These are phyloP conservation scores for Pouteria glomerata DNA, from an alignment of 148 eudicot species.

Conservation along the genomic window DNA sequence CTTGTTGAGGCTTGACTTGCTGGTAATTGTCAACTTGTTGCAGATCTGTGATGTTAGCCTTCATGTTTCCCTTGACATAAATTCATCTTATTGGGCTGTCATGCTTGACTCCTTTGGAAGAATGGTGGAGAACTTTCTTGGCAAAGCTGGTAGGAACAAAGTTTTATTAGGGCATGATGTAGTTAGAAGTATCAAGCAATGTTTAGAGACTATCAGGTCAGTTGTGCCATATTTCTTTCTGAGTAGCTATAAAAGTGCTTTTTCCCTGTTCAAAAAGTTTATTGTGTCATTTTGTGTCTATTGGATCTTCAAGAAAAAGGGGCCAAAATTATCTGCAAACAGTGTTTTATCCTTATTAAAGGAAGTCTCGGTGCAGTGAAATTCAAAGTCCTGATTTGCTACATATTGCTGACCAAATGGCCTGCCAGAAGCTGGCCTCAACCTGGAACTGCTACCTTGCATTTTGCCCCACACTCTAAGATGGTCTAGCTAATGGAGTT, in stretches of 20 bases:
- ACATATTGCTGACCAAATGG: slow-evolving; percentile 3
- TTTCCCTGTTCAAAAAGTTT: neutral
- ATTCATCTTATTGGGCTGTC: slow-evolving; percentile 55
- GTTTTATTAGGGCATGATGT: slow-evolving; percentile 29
- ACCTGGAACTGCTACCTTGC: neutral
- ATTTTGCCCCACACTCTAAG: neutral
- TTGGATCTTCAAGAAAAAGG: neutral
- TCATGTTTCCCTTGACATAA: slow-evolving; percentile 46
- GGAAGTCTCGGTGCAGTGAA: neutral
- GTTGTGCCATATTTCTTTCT: slow-evolving; percentile 2
- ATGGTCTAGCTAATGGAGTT: neutral
- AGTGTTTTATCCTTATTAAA: neutral
- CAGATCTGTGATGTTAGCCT: slow-evolving; percentile 50
- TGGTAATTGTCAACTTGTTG: slow-evolving; percentile 17
- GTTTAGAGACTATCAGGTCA: slow-evolving; percentile 67
- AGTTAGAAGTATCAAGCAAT: slow-evolving; percentile 50
- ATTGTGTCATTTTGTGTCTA: neutral
- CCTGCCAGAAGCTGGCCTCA: neutral
- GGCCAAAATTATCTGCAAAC: neutral
- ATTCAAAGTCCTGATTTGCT: neutral
- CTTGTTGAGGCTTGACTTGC: neutral
- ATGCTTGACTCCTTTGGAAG: slow-evolving; percentile 51
- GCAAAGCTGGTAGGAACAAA: slow-evolving; percentile 26
- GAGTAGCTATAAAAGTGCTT: too few relatives aligned
- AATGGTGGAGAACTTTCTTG: slow-evolving; percentile 38